These are phyloP conservation scores for Mallotus repandus DNA, from an alignment of 441 rosid species.

Conservation along the genomic window DNA sequence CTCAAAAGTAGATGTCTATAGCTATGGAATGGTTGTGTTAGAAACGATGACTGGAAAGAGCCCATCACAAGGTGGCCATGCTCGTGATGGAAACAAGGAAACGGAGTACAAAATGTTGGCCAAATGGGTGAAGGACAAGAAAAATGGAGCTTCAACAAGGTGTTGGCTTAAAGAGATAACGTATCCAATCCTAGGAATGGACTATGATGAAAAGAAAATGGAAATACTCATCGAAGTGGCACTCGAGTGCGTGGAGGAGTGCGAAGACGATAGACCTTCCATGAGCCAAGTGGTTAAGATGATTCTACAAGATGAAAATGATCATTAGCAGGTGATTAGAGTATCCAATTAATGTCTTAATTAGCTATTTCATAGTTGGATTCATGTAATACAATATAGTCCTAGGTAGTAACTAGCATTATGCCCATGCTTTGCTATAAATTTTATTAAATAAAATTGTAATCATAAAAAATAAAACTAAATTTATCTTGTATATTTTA, in stretches of 20 bases:
- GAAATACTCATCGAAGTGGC: constrained; percentile 13
- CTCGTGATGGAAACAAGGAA: too few species aligned
- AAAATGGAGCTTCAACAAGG: background rate
- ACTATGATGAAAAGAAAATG: constrained; percentile 6
- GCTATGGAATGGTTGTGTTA: constrained; percentile 20
- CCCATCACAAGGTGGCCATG: background rate
- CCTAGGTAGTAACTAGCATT: too few species aligned
- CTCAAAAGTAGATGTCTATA: constrained; percentile 24
- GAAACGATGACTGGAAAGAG: constrained; percentile 18
- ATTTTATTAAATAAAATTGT: too few species aligned
- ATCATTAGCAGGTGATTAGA: background rate
- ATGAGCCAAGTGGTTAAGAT: constrained; percentile 39
- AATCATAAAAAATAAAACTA: too few species aligned
- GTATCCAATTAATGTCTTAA: too few species aligned
- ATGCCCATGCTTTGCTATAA: too few species aligned
- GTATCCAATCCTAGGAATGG: background rate
- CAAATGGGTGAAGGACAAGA: constrained; percentile 8
- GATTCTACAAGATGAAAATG: constrained; percentile 14
- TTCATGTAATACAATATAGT: too few species aligned
- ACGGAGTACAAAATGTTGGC: background rate
- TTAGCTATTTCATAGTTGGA: too few species aligned
- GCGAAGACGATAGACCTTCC: constrained; percentile 34
- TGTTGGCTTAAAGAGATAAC: background rate
- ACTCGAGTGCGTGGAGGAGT: constrained; percentile 33
- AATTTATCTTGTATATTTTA: too few species aligned